Conservation (phyloP, 2,329 filamentous ascomycete species). For the Stagonosporopsis cucurbitacearum region DNA sequence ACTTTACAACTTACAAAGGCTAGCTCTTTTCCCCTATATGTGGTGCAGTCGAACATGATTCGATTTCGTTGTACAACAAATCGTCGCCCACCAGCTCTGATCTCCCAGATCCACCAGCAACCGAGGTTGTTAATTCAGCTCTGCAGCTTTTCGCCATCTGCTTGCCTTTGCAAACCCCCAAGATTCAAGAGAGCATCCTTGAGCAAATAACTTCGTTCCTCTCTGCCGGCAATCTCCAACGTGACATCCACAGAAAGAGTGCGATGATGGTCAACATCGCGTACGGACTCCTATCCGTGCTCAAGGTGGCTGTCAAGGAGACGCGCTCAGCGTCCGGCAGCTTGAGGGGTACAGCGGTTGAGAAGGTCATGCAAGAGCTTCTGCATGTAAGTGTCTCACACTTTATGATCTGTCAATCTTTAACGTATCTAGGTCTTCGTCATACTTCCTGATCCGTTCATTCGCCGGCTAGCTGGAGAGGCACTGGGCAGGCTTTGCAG, state of each 20-base stretch:
- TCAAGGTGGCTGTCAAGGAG: conserved; percentile 86
- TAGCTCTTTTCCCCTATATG: conserved; percentile 69
- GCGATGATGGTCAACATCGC: conserved; percentile 92
- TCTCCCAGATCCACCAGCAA: conserved; percentile 80
- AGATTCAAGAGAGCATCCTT: conserved; percentile 93
- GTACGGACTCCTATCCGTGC: conserved; percentile 76
- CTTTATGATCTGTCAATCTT: neutral
- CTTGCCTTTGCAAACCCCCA: conserved; percentile 84
- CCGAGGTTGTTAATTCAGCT: conserved; percentile 92
- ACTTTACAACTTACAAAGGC: conserved; percentile 17
- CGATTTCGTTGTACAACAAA: conserved; percentile 76
- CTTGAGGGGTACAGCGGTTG: conserved; percentile 75
- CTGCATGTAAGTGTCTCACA: conserved; percentile 72
- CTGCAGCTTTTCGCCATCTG: conserved; percentile 92
- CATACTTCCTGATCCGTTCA: conserved; percentile 81
- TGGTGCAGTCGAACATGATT: conserved; percentile 87
- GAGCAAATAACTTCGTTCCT: conserved; percentile 92
- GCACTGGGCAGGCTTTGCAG: conserved; percentile 86
- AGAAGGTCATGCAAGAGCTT: conserved; percentile 72
- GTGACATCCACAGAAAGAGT: conserved; percentile 86
- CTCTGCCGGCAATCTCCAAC: conserved; percentile 77
- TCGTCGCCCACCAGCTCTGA: conserved; percentile 55
- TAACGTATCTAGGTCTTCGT: conserved; percentile 66
- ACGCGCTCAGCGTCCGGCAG: conserved; percentile 75
- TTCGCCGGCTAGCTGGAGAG: conserved; percentile 84